A percentile compares a stretch with the other conserved stretches of the same genome.
These are phyloP conservation scores for Diplocarpon rosae DNA, from an alignment of 2,329 filamentous ascomycete species.

Conservation along the genomic window DNA sequence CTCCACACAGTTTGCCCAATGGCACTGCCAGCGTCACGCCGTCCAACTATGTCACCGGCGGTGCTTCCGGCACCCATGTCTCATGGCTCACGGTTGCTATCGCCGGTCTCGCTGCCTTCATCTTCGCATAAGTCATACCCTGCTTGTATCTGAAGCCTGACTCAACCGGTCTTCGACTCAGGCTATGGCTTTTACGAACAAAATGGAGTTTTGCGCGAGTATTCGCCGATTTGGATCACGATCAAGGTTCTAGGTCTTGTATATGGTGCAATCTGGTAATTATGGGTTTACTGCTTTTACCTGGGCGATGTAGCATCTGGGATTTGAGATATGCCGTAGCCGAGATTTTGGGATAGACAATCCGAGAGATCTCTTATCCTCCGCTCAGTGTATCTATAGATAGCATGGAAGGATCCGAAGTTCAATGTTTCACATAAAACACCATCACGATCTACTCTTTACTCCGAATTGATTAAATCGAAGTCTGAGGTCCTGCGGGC, in stretches of 20 bases:
- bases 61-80: conserved; percentile 24
- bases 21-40: conserved; percentile 10
- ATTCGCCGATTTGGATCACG: conserved; percentile 6
- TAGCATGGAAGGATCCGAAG: too few relatives aligned
- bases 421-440: too few relatives aligned
- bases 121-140: conserved; percentile 25
- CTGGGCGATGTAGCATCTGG: too few relatives aligned
- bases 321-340: too few relatives aligned
- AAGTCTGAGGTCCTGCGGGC: too few relatives aligned
- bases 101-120: conserved; percentile 14
- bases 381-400: too few relatives aligned
- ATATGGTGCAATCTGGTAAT: not conserved
- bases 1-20: not conserved
- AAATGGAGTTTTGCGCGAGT: conserved; percentile 3
- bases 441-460: too few relatives aligned
- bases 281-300: too few relatives aligned
- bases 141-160: conserved; percentile 16
- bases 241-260: conserved; percentile 8
- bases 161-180: conserved; percentile 15
- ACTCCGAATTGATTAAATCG: too few relatives aligned
- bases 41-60: conserved; percentile 10
- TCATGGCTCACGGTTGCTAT: conserved; percentile 19
- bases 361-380: too few relatives aligned
- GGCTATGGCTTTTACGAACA: conserved; percentile 26
- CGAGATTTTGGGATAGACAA: too few relatives aligned